These are phyloP conservation scores for Tephrocybe sp. DNA, from an alignment of 768 basidiomycete species.

Conservation along the genomic window DNA sequence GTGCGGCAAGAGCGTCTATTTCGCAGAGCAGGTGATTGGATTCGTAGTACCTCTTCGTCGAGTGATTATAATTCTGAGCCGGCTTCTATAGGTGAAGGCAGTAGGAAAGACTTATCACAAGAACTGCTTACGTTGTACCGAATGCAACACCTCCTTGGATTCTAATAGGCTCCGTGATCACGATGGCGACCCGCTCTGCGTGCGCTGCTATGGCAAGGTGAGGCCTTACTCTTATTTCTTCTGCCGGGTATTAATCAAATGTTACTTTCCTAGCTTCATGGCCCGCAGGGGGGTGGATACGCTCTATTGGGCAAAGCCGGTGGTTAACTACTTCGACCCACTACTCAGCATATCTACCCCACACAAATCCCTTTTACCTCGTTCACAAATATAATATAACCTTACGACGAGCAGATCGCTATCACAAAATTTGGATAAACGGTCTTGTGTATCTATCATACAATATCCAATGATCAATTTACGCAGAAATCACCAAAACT, in stretches of 20 bases:
- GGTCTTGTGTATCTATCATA: constrained; percentile 2
- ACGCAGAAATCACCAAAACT: constrained; percentile 45
- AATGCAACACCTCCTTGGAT: constrained; percentile 69
- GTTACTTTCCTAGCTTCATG: constrained; percentile 50
- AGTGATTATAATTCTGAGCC: constrained; percentile 5
- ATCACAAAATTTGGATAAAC: constrained; percentile 1
- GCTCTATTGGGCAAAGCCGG: constrained; percentile 57
- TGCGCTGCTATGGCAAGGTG: constrained; percentile 73
- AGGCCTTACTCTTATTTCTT: background rate
- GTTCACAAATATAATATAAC: background rate
- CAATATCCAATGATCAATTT: constrained; percentile 4
- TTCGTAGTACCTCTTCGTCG: background rate
- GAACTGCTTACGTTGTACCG: constrained; percentile 71
- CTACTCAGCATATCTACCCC: background rate
- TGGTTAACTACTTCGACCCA: constrained; percentile 17
- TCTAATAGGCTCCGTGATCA: constrained; percentile 74
- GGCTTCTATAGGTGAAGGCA: constrained; percentile 68
- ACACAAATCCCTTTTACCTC: background rate
- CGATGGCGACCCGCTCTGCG: constrained; percentile 70
- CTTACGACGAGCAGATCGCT: constrained; percentile 1
- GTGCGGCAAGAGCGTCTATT: constrained; percentile 79
- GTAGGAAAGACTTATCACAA: constrained; percentile 82
- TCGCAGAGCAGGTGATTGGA: constrained; percentile 71
- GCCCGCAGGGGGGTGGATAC: constrained; percentile 74
- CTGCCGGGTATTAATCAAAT: background rate